Evolutionary conservation across 2,329 filamentous ascomycete genomes (phyloP), one percentile per base, ranked within the genome.

Genomic region (Cercospora sp.): DNA sequence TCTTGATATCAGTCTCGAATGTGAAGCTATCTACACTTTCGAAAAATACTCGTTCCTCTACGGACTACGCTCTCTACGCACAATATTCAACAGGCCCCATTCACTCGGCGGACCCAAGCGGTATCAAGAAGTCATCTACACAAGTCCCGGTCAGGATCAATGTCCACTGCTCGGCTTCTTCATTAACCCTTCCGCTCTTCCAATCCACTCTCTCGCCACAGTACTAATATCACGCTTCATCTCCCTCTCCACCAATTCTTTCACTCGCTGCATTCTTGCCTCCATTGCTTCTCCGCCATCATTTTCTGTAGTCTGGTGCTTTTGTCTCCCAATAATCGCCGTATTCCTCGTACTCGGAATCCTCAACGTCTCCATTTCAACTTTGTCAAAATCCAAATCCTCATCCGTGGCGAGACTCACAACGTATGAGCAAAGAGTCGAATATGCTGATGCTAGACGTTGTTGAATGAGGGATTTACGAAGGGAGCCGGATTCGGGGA

Each of bases 321-420:
- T 18, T 18, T 76, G 80, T 33, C 92, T 85, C 3, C 94, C 94
- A 48, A 98, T 77, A 31, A 99, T 82, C 0, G 90, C 92, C 18
- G 90, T 88, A 79, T 98, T 98, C 69, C 95, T 85, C 45, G 94
- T 97, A 78, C 92, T 96, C 0, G 95, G 95, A 70, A 99, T 98
- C 57, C 94, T 85, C 74, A 99, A 80, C 83, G 95, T 89, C 75
- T 97, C 94, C 70, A 86, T 91, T 79, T 98, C 93, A 1, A 59
- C 55, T 31, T 0, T 92, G 85, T 5, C 84, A 80, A 84, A 90
- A 97, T 1, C 91, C 91, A 70, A 93, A 5, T 33, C 87, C 66
- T 91, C 89, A 33, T 83, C 81, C 0, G 91, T 89, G 51, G 55
- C 55, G 9, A 99, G 85, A 30, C 83, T 82, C 20, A 87, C 83